Conservation (phyloP, 345 rosid species). For the Leavenworthia alabamica region DNA sequence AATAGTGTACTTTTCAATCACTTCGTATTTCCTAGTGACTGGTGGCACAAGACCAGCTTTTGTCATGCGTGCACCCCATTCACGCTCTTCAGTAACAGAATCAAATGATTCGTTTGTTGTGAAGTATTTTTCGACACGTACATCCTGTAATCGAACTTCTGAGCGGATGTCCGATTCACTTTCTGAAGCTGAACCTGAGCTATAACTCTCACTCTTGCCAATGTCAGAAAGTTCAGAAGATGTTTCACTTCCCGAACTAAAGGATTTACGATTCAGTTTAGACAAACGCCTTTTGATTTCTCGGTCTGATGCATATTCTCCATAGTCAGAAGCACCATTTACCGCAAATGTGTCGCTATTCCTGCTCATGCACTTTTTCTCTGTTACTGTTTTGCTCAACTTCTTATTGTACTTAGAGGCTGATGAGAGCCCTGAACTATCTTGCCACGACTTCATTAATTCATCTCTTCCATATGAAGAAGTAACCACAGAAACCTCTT, state of each 20-base stretch:
- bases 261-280: slow-evolving; percentile 69
- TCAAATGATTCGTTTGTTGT: slow-evolving; percentile 54
- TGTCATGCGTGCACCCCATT: slow-evolving; percentile 99
- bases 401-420: slow-evolving; percentile 62
- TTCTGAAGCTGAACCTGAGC: slow-evolving; percentile 79
- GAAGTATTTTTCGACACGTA: slow-evolving; percentile 53
- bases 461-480: slow-evolving; percentile 73
- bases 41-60: slow-evolving; percentile 98
- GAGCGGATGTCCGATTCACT: slow-evolving; percentile 71
- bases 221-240: slow-evolving; percentile 73
- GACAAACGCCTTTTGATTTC: slow-evolving; percentile 83
- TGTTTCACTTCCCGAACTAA: slow-evolving; percentile 88
- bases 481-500: slow-evolving; percentile 60
- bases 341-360: slow-evolving; percentile 43
- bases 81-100: slow-evolving; percentile 76
- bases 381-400: slow-evolving; percentile 41
- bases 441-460: slow-evolving; percentile 74
- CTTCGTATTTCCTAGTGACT: slow-evolving; percentile 95
- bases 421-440: slow-evolving; percentile 52
- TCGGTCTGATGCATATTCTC: slow-evolving; percentile 83
- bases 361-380: slow-evolving; percentile 64
- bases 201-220: slow-evolving; percentile 57
- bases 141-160: slow-evolving; percentile 51
- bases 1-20: slow-evolving; percentile 66
- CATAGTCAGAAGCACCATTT: slow-evolving; percentile 53